These are phyloP conservation scores for Flaveria floridana DNA, from an alignment of 140 eudicot genomes.

Conservation along the genomic window DNA sequence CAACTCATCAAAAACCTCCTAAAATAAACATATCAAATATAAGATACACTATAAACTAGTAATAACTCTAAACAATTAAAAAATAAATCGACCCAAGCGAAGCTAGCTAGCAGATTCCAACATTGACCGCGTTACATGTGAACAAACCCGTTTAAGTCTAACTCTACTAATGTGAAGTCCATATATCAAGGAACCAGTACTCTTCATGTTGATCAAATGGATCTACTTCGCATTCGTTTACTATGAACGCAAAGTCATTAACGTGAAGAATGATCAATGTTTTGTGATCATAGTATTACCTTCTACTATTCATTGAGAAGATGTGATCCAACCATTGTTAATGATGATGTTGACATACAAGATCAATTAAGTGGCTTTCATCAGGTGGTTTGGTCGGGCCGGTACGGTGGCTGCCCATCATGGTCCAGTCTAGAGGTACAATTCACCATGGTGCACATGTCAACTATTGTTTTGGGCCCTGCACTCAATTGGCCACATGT, in stretches of 20 bases:
- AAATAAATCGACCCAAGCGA: too few relatives aligned
- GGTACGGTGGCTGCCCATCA: background rate
- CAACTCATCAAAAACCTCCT: too few relatives aligned
- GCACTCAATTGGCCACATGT: conserved; percentile 15
- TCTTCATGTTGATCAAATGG: too few relatives aligned
- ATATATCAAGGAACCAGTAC: background rate
- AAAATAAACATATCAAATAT: too few relatives aligned
- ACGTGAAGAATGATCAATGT: background rate
- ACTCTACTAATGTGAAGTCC: background rate
- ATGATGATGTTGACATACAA: background rate
- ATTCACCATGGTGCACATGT: conserved; percentile 14
- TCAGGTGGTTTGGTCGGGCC: conserved; percentile 9
- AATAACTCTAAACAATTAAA: too few relatives aligned
- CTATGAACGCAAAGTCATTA: background rate
- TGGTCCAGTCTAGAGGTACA: conserved; percentile 13
- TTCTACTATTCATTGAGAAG: background rate
- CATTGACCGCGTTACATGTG: too few relatives aligned
- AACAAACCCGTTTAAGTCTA: too few relatives aligned
- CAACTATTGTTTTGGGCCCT: conserved; percentile 18
- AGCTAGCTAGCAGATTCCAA: too few relatives aligned
- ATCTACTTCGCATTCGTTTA: background rate
- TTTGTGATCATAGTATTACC: background rate
- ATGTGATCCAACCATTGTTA: background rate
- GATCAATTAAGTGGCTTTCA: background rate
- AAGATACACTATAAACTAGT: too few relatives aligned